Base-by-base conservation (phyloP, 2,329 filamentous ascomycete species). In the Botrytis paeoniae region DNA sequence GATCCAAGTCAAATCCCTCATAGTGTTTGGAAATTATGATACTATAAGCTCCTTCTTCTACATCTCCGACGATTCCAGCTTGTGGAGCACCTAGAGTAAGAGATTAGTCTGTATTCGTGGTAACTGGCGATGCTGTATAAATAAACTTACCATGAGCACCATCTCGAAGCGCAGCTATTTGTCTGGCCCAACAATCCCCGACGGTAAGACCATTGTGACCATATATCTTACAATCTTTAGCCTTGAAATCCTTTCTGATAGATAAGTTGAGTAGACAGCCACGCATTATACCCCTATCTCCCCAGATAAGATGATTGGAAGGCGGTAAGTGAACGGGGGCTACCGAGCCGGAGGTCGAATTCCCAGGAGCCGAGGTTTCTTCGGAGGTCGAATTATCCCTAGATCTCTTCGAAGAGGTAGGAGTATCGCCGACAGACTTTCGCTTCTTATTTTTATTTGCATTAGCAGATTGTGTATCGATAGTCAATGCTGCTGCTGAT, bases 61-160 rank as follows among this genome's bases (percentile, higher is more conserved):
- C 1, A n/a, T 57, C n/a, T 7, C 70, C 70, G 2, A 39, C 54
- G 1, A 71, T 71, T 12, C 70, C 70, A 18, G 35, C 70, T 54
- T 54, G 45, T 12, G 70, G 29, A 6, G 45, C 4, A 3, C 70
- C 70, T 71, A 6, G 5, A 2, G 9, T 4, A 5, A 22, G 6
- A 25, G 3, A 22, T 69, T 59, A 32, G 66, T 69, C 25, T 12
- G 2, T 4, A 10, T 69, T 29, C 1, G 35, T 41, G 14, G 12
- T 3, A n/a, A 12, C 5, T 1, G 25, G 43, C 3, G 29, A 35
- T 16, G 4, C 3, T 18, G 5, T 25, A 8, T n/a, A 29, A 7
- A 64, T 10, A 16, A n/a, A 37, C 48, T 65, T 65, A 65, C 70
- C 70, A n/a, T 71, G 70, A 2, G 70, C 70, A 20, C 70, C 70